phyloP scores from a whole-genome alignment of 1,284 basidiomycete genomes.

The Irpex sp. region DNA sequence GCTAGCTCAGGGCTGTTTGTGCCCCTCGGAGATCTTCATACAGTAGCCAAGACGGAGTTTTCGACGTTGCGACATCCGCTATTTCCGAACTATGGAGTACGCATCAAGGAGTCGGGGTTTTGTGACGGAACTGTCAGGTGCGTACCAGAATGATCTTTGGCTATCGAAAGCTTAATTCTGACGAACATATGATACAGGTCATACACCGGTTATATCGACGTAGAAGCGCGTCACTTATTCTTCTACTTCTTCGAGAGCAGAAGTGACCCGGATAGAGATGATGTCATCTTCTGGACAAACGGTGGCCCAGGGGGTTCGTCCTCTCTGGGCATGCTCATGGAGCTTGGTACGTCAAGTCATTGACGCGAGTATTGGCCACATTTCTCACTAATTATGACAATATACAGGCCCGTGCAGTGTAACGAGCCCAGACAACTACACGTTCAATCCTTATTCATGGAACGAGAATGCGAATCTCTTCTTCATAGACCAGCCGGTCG shows the following conservation, averaged over 20 bases:
- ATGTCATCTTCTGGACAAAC: constrained; percentile 63
- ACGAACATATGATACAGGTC: constrained; percentile 6
- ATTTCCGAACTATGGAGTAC: constrained; percentile 49
- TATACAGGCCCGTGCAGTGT: constrained; percentile 27
- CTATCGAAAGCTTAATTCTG: too few relatives aligned
- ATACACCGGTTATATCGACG: constrained; percentile 17
- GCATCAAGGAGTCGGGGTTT: constrained; percentile 37
- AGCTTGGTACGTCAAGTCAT: constrained; percentile 38
- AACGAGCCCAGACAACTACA: constrained; percentile 35
- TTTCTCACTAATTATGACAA: background rate
- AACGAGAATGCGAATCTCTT: constrained; percentile 66
- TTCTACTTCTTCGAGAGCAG: constrained; percentile 79
- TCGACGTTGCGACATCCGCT: constrained; percentile 45
- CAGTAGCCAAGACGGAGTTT: constrained; percentile 35
- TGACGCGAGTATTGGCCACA: background rate
- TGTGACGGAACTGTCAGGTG: constrained; percentile 22
- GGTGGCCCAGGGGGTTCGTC: constrained; percentile 51
- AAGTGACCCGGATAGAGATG: constrained; percentile 57
- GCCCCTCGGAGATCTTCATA: constrained; percentile 35
- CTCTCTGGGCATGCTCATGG: constrained; percentile 55
- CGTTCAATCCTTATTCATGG: constrained; percentile 60
- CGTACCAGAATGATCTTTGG: constrained; percentile 21
- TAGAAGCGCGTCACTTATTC: constrained; percentile 51
- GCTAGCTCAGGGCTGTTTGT: constrained; percentile 35
- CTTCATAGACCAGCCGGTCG: constrained; percentile 66